Conservation (phyloP, 306 rosid genomes). For the Cucurbita moschata region DNA sequence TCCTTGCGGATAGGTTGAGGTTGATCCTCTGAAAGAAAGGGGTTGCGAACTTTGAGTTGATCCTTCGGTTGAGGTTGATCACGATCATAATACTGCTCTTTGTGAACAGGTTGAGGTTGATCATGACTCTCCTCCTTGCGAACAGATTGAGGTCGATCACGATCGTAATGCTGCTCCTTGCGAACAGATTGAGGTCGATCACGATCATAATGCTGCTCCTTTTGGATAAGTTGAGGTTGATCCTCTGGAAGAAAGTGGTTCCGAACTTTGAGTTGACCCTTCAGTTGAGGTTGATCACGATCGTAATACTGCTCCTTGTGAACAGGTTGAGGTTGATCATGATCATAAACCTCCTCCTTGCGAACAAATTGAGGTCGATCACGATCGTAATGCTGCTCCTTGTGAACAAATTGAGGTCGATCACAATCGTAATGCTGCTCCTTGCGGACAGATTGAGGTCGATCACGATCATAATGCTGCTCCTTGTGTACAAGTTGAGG, state of each 20-base stretch:
- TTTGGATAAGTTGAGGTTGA: neutral
- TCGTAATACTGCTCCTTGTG: neutral
- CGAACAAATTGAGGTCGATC: neutral
- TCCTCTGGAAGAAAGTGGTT: neutral
- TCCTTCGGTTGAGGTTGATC: neutral
- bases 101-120: neutral
- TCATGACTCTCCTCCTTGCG: neutral
- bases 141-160: neutral
- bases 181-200: neutral
- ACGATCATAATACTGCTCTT: neutral
- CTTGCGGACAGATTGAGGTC: too few species aligned
- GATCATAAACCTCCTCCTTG: neutral
- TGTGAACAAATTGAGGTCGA: neutral
- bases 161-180: neutral
- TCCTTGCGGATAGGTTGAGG: neutral
- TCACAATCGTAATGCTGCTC: neutral
- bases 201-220: neutral
- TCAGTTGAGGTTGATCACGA: neutral
- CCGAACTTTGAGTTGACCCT: too few species aligned
- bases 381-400: conserved; percentile 14
- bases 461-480: neutral
- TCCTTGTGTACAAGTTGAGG: neutral
- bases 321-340: neutral
- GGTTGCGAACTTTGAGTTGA: neutral
- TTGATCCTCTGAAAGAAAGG: neutral